Conservation (phyloP, 208 protist genomes). For the Trichomonas gallinae region DNA sequence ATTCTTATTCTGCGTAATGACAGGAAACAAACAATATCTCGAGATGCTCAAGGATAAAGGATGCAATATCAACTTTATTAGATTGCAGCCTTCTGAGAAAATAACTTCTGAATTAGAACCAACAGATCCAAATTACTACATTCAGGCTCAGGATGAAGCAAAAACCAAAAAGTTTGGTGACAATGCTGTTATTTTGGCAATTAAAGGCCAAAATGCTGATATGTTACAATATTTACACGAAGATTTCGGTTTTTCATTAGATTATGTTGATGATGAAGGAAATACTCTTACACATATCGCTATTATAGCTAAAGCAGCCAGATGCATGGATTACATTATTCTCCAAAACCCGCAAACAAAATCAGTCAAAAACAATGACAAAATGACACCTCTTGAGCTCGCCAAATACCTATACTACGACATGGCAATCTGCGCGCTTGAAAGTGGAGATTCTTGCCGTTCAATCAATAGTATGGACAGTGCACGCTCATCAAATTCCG, state of each 20-base stretch:
- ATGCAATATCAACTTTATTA: not conserved
- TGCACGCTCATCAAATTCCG: not conserved
- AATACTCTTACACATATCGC: not conserved
- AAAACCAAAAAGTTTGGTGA: not conserved
- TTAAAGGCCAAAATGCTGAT: not conserved
- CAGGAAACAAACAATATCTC: not conserved
- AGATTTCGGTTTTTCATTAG: not conserved
- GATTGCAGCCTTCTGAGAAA: not conserved
- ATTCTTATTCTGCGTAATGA: not conserved
- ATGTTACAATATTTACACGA: not conserved
- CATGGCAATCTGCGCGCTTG: not conserved
- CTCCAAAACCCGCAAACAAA: not conserved
- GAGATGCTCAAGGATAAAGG: not conserved
- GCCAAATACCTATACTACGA: not conserved
- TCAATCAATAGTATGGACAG: not conserved
- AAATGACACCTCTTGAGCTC: not conserved
- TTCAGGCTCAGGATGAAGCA: not conserved
- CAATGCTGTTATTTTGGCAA: not conserved
- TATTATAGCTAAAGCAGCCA: not conserved
- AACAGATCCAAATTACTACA: not conserved
- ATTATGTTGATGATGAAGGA: not conserved
- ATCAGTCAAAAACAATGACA: not conserved
- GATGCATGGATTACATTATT: not conserved
- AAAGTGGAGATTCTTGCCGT: not conserved
- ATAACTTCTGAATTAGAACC: not conserved